phyloP scores from a whole-genome alignment of 2,329 filamentous ascomycete genomes.

The Aspergillaceae sp. region DNA sequence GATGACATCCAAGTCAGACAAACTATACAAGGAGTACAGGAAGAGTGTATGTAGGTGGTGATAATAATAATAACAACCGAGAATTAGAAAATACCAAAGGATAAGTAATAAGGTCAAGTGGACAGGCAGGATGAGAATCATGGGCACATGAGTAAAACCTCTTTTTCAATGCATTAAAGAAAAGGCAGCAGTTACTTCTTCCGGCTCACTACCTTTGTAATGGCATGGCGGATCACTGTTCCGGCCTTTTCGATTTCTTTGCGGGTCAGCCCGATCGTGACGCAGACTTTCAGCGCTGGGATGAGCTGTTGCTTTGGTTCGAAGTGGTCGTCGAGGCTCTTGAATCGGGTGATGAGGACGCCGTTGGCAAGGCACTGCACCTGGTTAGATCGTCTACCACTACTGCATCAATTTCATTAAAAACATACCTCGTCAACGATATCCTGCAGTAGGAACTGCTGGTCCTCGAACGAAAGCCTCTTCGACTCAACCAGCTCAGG shows the following conservation, averaged over 20 bases:
- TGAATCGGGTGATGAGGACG: constrained; percentile 80
- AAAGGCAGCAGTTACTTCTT: constrained; percentile 30
- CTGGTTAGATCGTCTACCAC: constrained; percentile 1
- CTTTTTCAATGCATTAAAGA: constrained; percentile 2
- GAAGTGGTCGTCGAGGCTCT: constrained; percentile 62
- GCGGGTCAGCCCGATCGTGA: constrained; percentile 78
- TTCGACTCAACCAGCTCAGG: constrained; percentile 67
- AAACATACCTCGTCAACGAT: constrained; percentile 83
- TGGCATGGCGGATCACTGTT: constrained; percentile 76
- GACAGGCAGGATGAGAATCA: too few species aligned
- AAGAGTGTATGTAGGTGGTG: too few species aligned
- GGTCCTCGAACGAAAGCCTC: constrained; percentile 61
- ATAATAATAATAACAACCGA: too few species aligned
- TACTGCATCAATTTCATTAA: background rate
- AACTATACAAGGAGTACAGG: too few species aligned
- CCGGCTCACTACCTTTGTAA: constrained; percentile 76
- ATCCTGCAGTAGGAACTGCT: constrained; percentile 78
- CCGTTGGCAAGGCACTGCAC: constrained; percentile 70
- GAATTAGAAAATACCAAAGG: too few species aligned
- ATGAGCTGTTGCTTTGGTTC: constrained; percentile 60
- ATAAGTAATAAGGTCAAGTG: too few species aligned
- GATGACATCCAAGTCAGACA: too few species aligned
- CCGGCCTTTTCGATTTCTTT: constrained; percentile 96
- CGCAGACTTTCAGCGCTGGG: constrained; percentile 81
- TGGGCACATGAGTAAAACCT: background rate